phyloP scores from a whole-genome alignment of 2,329 filamentous ascomycete genomes.

The Dactylellina haptotyla region DNA sequence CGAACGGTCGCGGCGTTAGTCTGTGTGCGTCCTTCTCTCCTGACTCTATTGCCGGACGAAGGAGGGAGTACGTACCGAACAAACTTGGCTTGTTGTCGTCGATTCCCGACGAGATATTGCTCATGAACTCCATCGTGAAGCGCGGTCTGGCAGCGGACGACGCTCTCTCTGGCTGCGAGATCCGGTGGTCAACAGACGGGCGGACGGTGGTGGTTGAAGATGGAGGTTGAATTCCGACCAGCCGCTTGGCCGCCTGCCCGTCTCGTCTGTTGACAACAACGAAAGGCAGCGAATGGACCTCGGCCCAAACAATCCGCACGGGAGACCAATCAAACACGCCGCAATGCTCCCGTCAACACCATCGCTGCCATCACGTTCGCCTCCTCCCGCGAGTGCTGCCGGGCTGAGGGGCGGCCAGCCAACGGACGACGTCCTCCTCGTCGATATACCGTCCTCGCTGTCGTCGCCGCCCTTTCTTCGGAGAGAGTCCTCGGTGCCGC shows the following conservation, averaged over 20 bases:
- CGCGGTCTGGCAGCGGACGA: not conserved
- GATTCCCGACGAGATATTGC: slow-evolving; percentile 58
- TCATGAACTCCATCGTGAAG: slow-evolving; percentile 58
- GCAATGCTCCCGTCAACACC: slow-evolving; percentile 24
- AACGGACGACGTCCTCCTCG: slow-evolving; percentile 36
- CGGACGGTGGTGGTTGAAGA: slow-evolving; percentile 17
- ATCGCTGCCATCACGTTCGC: slow-evolving; percentile 9
- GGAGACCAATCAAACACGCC: slow-evolving; percentile 40
- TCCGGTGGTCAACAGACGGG: slow-evolving; percentile 15
- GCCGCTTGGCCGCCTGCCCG: not conserved
- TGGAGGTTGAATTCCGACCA: slow-evolving; percentile 15
- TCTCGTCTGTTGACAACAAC: slow-evolving; percentile 8
- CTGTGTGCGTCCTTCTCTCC: slow-evolving; percentile 1
- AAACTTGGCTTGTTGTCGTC: slow-evolving; percentile 61
- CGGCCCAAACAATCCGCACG: slow-evolving; percentile 48
- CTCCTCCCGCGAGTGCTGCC: not conserved
- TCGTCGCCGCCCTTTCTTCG: slow-evolving; percentile 42
- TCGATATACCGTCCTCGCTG: slow-evolving; percentile 41
- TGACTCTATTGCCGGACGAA: not conserved
- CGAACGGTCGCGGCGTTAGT: slow-evolving; percentile 45
- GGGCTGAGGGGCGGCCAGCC: slow-evolving; percentile 32
- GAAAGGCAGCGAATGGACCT: slow-evolving; percentile 44
- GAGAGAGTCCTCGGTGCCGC: slow-evolving; percentile 2
- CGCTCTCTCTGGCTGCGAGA: not conserved
- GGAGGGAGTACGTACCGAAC: slow-evolving; percentile 65